Conservation (phyloP, 2,329 filamentous ascomycete genomes). For the Emmonsia crescens region DNA sequence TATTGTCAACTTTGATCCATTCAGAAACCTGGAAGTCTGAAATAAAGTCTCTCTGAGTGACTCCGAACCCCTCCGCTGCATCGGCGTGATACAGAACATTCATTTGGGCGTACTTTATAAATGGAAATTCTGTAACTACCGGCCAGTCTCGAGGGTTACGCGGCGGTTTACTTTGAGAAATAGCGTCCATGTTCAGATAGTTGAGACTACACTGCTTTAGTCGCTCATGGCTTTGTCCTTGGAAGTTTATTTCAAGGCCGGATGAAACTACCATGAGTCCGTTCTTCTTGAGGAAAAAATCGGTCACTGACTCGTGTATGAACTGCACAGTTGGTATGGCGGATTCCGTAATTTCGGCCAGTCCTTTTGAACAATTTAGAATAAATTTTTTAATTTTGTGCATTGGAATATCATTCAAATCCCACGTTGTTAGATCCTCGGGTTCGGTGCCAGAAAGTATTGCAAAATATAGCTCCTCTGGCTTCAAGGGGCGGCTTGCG, state of each 20-base stretch:
- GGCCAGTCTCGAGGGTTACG: too few species aligned
- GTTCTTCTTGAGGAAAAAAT: background rate
- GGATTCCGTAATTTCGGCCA: background rate
- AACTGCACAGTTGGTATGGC: background rate
- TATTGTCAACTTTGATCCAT: too few species aligned
- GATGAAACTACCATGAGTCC: background rate
- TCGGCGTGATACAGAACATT: background rate
- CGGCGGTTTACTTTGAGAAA: too few species aligned
- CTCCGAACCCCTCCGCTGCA: background rate
- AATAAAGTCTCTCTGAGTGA: background rate
- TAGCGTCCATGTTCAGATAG: background rate
- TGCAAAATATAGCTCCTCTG: constrained; percentile 14
- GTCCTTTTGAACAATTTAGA: background rate
- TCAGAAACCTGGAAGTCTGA: background rate
- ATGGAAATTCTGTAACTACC: background rate
- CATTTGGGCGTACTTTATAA: background rate
- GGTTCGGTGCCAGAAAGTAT: constrained; percentile 4
- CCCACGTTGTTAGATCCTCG: background rate
- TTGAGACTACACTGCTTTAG: constrained; percentile 25
- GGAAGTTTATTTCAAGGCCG: constrained; percentile 14
- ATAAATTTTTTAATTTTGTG: background rate
- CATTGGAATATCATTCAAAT: background rate
- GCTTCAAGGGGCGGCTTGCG: constrained; percentile 10
- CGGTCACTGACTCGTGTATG: background rate
- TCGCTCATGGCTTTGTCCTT: constrained; percentile 30